Evolutionary conservation across 2,329 filamentous ascomycete genomes (phyloP).

Genomic region (Tolypocladium pustulatum): DNA sequence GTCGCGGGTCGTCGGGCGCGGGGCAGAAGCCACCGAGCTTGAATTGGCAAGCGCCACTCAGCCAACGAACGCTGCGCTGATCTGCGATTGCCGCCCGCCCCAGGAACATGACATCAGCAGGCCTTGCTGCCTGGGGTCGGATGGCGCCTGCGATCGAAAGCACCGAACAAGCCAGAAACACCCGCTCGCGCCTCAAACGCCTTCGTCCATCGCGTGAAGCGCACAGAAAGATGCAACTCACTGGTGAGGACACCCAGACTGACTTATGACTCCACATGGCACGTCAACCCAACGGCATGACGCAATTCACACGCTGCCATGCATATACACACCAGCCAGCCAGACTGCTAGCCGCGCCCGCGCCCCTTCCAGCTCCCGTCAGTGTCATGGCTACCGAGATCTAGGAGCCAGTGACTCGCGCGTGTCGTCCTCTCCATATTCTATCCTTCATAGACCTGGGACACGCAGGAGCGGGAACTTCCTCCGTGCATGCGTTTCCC

Average conservation of each 20-base stretch:
- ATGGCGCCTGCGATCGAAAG: neutral
- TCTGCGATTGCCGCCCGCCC: neutral
- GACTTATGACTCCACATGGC: neutral
- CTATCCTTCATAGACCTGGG: neutral
- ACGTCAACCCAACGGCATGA: neutral
- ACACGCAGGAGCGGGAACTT: neutral
- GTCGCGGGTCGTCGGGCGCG: neutral
- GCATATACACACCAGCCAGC: neutral
- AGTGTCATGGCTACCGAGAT: neutral
- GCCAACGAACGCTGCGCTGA: neutral
- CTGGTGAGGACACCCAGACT: neutral
- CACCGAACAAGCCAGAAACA: neutral
- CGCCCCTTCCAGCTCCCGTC: neutral
- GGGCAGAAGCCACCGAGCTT: neutral
- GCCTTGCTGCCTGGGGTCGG: no score
- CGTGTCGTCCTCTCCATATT: neutral
- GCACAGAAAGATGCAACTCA: neutral
- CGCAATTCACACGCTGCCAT: neutral
- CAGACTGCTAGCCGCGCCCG: neutral
- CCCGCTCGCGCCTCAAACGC: neutral
- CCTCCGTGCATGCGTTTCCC: neutral
- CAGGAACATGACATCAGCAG: neutral
- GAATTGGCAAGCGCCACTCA: neutral
- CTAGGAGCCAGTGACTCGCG: neutral
- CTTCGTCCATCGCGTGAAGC: neutral